Base-by-base conservation (phyloP, 306 rosid species). In the Malus asiatica region DNA sequence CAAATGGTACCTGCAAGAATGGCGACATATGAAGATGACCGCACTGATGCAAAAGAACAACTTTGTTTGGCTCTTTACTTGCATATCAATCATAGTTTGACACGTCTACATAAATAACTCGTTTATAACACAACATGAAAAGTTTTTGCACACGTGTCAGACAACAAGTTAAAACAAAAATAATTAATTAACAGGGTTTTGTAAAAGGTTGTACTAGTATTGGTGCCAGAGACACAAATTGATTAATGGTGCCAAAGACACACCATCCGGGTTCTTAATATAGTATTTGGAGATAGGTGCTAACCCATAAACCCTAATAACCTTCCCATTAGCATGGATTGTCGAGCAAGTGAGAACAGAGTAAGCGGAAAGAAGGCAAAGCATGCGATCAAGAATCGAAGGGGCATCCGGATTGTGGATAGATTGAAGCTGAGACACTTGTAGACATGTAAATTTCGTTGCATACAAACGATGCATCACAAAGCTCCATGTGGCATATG, bases 381-480 rank as follows among this genome's bases (percentile, higher is more conserved):
- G 77, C 76, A 78, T 64, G 55, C 66, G 62, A 63, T 82, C 79
- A 30, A 82, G 79, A 57, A 74, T 46, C 20, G 44, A n/a, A 27
- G 72, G 22, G 13, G 79, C 66, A 25, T 64, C 16, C 4, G 32
- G 30, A 42, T 78, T 78, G 71, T 53, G 64, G 4, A 61, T 51
- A 25, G 76, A 45, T 16, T 48, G 57, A 68, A 78, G 70, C 14
- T 63, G 60, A 15, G 77, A 82, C 38, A 1, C 7, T 33, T 11
- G 82, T 33, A 33, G 8, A 33, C 38, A 5, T 33, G 38, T 33
- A 33, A 33, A 5, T 33, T 33, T 33, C 8, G 38, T 33, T 33
- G 2, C 38, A 33, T 33, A 33, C 8, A 33, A 33, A 33, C 1
- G 7, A 33, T 33, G 38, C 8, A 33, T 33, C 38, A 33, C 38